These are phyloP conservation scores for Gossypium armourianum DNA, from an alignment of 441 rosid species.

Conservation along the genomic window DNA sequence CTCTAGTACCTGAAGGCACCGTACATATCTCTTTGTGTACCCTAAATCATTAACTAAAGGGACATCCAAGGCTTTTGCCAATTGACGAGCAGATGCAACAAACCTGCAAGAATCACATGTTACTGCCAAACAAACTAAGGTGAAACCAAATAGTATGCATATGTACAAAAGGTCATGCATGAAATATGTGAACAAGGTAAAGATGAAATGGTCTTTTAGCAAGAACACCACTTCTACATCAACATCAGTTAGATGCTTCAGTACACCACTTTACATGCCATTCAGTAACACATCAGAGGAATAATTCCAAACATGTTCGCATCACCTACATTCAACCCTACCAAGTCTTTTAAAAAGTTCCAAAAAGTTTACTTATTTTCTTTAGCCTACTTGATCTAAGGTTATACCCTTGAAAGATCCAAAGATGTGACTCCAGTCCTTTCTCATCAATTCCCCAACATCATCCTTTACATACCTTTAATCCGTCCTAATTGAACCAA, in stretches of 20 bases:
- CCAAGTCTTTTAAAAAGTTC: background rate
- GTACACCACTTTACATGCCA: background rate
- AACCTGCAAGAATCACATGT: constrained; percentile 21
- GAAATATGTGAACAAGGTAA: background rate
- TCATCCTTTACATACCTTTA: background rate
- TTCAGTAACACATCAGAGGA: background rate
- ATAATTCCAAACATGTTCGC: background rate
- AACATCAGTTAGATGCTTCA: background rate
- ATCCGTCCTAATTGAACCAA: background rate
- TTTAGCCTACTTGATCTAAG: background rate
- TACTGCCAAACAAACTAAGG: background rate
- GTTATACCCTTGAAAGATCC: background rate
- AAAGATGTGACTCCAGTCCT: background rate
- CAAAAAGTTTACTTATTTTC: background rate
- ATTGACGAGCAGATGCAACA: constrained; percentile 34
- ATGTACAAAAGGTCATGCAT: background rate
- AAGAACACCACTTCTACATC: background rate
- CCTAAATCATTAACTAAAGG: constrained; percentile 40
- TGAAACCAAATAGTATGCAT: background rate
- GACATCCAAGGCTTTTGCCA: constrained; percentile 38
- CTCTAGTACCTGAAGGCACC: constrained; percentile 34
- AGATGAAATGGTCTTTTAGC: background rate
- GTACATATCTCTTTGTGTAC: constrained; percentile 32
- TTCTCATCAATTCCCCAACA: background rate
- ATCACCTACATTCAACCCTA: background rate